These are phyloP conservation scores for Ormosia emarginata DNA, from an alignment of 306 rosid species.

Conservation along the genomic window DNA sequence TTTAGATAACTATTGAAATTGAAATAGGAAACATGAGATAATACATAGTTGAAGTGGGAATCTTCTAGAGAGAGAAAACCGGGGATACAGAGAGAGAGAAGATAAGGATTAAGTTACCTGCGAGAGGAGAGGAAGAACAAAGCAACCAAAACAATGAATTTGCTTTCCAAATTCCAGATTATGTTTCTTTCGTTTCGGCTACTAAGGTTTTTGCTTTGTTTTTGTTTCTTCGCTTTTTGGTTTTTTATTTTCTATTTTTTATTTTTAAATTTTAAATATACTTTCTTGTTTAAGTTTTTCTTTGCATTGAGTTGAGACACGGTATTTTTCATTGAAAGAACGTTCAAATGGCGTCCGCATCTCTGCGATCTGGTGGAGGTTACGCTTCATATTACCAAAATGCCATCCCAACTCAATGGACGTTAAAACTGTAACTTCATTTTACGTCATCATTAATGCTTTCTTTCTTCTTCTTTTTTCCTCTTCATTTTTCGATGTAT, in stretches of 20 bases:
- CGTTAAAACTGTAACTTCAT: constrained; percentile 18
- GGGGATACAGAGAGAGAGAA: background rate
- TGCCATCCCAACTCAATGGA: constrained; percentile 22
- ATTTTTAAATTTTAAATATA: background rate
- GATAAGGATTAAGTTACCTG: constrained; percentile 45
- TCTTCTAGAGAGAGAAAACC: constrained; percentile 20
- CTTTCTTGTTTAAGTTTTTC: background rate
- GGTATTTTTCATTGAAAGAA: constrained; percentile 12
- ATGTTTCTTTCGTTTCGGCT: constrained; percentile 21
- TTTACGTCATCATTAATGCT: background rate
- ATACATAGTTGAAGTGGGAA: constrained; percentile 25
- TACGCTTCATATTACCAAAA: constrained; percentile 4
- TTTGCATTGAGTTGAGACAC: constrained; percentile 12
- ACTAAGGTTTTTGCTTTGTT: constrained; percentile 23
- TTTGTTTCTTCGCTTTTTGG: background rate
- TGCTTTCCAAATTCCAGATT: constrained; percentile 14
- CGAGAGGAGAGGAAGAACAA: constrained; percentile 44
- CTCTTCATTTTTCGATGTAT: background rate
- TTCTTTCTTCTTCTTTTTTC: background rate
- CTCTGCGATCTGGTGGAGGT: constrained; percentile 21
- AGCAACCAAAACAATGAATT: constrained; percentile 32
- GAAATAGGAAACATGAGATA: background rate
- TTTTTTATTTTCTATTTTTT: background rate
- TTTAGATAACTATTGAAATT: background rate
- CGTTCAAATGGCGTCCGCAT: constrained; percentile 52